Evolutionary conservation across 768 basidiomycete species (phyloP).

Genomic region (Scleroderma citrinum): DNA sequence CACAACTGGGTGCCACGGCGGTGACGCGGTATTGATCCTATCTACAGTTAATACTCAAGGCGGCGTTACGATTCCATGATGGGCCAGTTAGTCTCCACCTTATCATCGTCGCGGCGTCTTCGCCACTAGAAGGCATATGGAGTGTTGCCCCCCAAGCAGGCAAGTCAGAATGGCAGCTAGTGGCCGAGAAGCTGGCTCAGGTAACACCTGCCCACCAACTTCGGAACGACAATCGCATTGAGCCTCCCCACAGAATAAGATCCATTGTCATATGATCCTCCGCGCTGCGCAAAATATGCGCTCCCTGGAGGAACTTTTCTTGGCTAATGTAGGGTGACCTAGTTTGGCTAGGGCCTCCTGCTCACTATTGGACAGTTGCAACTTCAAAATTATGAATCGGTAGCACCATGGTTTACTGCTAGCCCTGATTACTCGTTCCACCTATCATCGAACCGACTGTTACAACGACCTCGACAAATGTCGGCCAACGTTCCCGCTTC

Average conservation of each 20-base stretch:
- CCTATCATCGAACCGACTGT: slow-evolving; percentile 36
- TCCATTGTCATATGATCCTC: slow-evolving; percentile 55
- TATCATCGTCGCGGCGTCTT: slow-evolving; percentile 48
- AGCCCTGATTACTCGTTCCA: slow-evolving; percentile 36
- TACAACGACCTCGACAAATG: slow-evolving; percentile 1
- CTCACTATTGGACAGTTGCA: slow-evolving; percentile 15
- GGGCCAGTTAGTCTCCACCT: slow-evolving; percentile 41
- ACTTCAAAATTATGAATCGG: slow-evolving; percentile 17
- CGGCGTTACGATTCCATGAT: slow-evolving; percentile 25
- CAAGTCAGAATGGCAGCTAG: slow-evolving; percentile 35
- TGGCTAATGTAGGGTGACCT: slow-evolving; percentile 32
- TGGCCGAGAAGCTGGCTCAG: slow-evolving; percentile 41
- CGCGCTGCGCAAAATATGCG: slow-evolving; percentile 41
- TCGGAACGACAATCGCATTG: slow-evolving; percentile 8
- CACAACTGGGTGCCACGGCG: neutral
- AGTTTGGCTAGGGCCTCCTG: neutral
- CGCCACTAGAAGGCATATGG: slow-evolving; percentile 33
- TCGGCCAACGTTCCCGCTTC: slow-evolving; percentile 10
- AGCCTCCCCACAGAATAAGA: slow-evolving; percentile 38
- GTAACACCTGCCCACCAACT: slow-evolving; percentile 26
- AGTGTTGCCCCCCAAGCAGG: slow-evolving; percentile 20
- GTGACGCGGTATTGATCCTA: too few relatives aligned
- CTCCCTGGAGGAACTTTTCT: slow-evolving; percentile 43
- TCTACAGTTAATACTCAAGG: slow-evolving; percentile 23
- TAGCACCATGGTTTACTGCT: slow-evolving; percentile 36